Evolutionary conservation across 2,329 filamentous ascomycete species (phyloP), one percentile per base, ranked within the genome.

Genomic region (Mycosphaerella arachidis): DNA sequence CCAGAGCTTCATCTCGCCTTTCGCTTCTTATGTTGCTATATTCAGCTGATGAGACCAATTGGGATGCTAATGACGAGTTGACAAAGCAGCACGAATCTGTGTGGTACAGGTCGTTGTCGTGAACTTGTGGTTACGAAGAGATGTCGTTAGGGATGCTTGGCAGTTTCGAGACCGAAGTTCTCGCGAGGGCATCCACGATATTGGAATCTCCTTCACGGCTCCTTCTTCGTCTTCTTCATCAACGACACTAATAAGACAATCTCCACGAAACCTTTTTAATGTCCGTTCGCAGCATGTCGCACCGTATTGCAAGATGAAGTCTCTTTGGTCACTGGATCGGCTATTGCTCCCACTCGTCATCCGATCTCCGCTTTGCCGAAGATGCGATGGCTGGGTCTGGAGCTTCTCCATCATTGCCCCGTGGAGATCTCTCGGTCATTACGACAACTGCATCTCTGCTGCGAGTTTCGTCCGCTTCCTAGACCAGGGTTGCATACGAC

Each of bases 381-480:
- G 20, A 43, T 13, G 40, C 40, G 40, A 43, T 50, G 46, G 46
- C 31, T 35, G 46, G 9, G 46, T 30, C 29, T 27, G 24, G 46
- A 30, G 29, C 24, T 6, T 12, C 46, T 50, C 46, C 46, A 30
- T 50, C 12, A 20, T 50, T 12, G 46, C 20, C 29, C 12, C 46
- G 20, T 50, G 46, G 46, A 50, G 46, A 50, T 50, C 46, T 50
- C 46, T 50, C 46, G 46, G 29, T 50, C 20, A 50, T 50, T 10
- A 29, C 46, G 20, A 50, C 46, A 35, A 30, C 13, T 31, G 16
- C n/a, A 61, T 76, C 63, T 33, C 95, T 95, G 91, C 88, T 89
- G 61, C 81, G 87, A 69, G 78, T 84, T 52, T 92, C 91, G 3
- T 76, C 78, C 0, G 90, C 86, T 70, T 80, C 85, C 1, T 74